Percentiles rank a stretch among this genome's conserved stretches.
Conservation (phyloP, 148 eudicot genomes). For the Spergularia bocconei region DNA sequence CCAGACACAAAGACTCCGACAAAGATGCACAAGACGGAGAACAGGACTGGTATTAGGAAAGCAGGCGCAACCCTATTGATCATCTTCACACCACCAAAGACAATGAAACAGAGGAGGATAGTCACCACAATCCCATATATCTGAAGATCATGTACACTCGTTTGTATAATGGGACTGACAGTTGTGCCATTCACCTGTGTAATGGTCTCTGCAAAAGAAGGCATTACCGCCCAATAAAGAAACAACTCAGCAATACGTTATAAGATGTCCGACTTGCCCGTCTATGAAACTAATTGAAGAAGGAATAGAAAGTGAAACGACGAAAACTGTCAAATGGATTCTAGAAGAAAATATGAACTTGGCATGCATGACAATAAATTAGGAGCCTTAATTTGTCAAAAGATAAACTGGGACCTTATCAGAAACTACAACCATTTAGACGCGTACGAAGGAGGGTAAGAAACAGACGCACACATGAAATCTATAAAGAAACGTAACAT, state of each 20-base stretch:
- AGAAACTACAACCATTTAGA: too few relatives aligned
- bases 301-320: background rate
- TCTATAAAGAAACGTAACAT: too few relatives aligned
- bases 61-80: constrained; percentile 98
- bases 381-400: too few relatives aligned
- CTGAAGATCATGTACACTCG: constrained; percentile 94
- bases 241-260: background rate
- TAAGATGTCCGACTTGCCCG: background rate
- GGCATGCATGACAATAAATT: too few relatives aligned
- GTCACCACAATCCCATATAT: constrained; percentile 95
- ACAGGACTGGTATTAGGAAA: constrained; percentile 88
- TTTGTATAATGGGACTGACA: constrained; percentile 57
- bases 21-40: constrained; percentile 86
- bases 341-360: too few relatives aligned
- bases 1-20: constrained; percentile 70
- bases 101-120: constrained; percentile 83
- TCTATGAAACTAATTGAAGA: background rate
- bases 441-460: too few relatives aligned
- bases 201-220: constrained; percentile 49
- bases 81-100: constrained; percentile 98
- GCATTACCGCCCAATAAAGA: constrained; percentile 3
- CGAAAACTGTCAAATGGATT: background rate
- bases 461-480: too few relatives aligned
- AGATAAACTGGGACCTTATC: too few relatives aligned
- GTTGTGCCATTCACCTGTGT: constrained; percentile 77